Evolutionary conservation across 1,284 basidiomycete species (phyloP).

Genomic region (Irpex sp.): DNA sequence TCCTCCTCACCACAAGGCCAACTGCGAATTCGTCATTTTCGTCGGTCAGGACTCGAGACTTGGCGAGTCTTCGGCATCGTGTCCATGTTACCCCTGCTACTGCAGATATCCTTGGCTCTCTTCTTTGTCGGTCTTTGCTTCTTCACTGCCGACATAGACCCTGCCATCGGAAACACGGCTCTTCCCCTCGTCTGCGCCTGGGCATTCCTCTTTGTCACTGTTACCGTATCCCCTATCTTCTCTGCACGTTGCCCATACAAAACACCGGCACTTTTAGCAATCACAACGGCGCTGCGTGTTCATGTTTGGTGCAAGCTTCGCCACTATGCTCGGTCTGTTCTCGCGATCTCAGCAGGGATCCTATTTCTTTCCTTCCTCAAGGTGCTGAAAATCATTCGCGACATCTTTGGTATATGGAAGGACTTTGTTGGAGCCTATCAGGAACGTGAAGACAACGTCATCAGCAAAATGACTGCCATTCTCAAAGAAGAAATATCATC

Average conservation of each 20-base stretch:
- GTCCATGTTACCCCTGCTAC: slow-evolving; percentile 12
- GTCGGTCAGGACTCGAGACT: slow-evolving; percentile 2
- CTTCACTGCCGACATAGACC: slow-evolving; percentile 8
- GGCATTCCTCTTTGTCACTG: neutral
- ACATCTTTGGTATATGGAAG: too few relatives aligned
- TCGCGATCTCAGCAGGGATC: too few relatives aligned
- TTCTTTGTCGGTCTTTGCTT: slow-evolving; percentile 15
- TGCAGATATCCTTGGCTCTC: slow-evolving; percentile 13
- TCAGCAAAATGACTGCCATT: neutral
- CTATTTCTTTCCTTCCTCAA: too few relatives aligned
- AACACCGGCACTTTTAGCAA: neutral
- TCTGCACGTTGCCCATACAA: slow-evolving; percentile 8
- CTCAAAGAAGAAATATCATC: neutral
- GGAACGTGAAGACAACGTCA: too few relatives aligned
- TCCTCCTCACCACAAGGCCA: neutral
- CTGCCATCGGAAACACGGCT: slow-evolving; percentile 1
- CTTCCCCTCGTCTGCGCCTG: neutral
- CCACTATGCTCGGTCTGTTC: neutral
- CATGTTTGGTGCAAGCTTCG: neutral
- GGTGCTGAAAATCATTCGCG: too few relatives aligned
- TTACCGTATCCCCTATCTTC: neutral
- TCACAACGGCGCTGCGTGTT: neutral
- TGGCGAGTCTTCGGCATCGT: slow-evolving; percentile 14
- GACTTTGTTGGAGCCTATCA: too few relatives aligned
- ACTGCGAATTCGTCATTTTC: slow-evolving; percentile 8